Evolutionary conservation across 345 rosid species (phyloP).

Genomic region (Salix brachista): DNA sequence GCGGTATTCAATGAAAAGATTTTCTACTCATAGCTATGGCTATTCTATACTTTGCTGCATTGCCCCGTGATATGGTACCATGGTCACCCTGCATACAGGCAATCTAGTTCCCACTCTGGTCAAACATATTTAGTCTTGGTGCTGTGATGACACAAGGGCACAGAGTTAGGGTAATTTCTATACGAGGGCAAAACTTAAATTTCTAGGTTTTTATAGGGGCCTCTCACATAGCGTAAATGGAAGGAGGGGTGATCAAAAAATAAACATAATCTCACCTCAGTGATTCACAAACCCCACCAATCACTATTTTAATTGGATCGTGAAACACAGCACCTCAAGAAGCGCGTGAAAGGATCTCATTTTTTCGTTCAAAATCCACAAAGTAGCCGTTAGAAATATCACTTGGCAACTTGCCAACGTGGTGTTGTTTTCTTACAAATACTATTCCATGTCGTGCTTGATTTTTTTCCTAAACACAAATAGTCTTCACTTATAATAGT

Average conservation of each 20-base stretch:
- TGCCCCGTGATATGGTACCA: not conserved
- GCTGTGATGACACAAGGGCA: too few species aligned
- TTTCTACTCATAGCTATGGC: not conserved
- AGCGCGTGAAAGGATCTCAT: not conserved
- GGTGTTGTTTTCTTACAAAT: not conserved
- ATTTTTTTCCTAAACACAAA: not conserved
- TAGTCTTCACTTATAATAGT: not conserved
- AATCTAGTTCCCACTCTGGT: too few species aligned
- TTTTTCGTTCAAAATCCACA: not conserved
- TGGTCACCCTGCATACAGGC: not conserved
- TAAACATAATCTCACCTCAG: not conserved
- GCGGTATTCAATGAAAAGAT: too few species aligned
- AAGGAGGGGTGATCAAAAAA: too few species aligned
- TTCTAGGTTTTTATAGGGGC: too few species aligned
- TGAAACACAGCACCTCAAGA: not conserved
- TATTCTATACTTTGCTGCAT: not conserved
- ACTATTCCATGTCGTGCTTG: not conserved
- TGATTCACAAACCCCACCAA: not conserved
- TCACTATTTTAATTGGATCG: not conserved
- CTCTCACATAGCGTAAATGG: too few species aligned
- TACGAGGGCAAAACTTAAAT: too few species aligned
- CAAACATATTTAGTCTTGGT: too few species aligned
- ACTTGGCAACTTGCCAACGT: constrained; percentile 27
- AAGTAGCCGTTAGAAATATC: constrained; percentile 30
- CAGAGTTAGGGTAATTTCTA: too few species aligned